Evolutionary conservation across 768 basidiomycete species (phyloP).

Genomic region (Pleurotus ostreatus): DNA sequence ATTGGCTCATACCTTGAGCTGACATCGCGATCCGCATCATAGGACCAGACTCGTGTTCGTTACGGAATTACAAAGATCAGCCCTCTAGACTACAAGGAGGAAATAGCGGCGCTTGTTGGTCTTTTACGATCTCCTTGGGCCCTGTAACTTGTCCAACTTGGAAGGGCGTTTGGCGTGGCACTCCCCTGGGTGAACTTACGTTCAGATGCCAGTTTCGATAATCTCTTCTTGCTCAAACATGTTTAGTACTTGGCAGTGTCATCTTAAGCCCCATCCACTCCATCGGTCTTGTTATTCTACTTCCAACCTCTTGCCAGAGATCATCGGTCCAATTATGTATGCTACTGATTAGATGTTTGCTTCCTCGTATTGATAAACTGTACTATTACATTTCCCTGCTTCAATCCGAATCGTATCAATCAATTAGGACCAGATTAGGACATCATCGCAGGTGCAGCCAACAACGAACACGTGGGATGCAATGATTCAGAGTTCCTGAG

Average conservation of each 20-base stretch:
- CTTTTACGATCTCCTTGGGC: conserved; percentile 61
- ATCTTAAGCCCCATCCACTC: conserved; percentile 10
- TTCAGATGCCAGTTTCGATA: conserved; percentile 11
- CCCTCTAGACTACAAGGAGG: conserved; percentile 66
- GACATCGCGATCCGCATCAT: not conserved
- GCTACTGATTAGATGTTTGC: too few species aligned
- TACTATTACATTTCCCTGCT: too few species aligned
- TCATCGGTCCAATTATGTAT: not conserved
- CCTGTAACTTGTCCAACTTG: conserved; percentile 21
- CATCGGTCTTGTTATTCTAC: conserved; percentile 3
- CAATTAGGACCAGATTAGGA: too few species aligned
- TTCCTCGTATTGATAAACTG: too few species aligned
- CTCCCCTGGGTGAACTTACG: conserved; percentile 5
- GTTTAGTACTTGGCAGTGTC: not conserved
- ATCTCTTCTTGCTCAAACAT: conserved; percentile 14
- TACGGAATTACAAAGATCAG: conserved; percentile 74
- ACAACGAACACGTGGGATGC: too few species aligned
- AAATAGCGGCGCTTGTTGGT: conserved; percentile 55
- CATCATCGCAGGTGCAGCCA: too few species aligned
- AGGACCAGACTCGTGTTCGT: conserved; percentile 82
- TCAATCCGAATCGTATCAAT: too few species aligned
- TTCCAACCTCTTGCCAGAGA: conserved; percentile 8
- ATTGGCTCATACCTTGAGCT: not conserved
- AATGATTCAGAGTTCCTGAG: too few species aligned
- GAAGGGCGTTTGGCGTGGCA: not conserved